These are phyloP conservation scores for Penicillium freii DNA, from an alignment of 2,329 filamentous ascomycete genomes.

Conservation along the genomic window DNA sequence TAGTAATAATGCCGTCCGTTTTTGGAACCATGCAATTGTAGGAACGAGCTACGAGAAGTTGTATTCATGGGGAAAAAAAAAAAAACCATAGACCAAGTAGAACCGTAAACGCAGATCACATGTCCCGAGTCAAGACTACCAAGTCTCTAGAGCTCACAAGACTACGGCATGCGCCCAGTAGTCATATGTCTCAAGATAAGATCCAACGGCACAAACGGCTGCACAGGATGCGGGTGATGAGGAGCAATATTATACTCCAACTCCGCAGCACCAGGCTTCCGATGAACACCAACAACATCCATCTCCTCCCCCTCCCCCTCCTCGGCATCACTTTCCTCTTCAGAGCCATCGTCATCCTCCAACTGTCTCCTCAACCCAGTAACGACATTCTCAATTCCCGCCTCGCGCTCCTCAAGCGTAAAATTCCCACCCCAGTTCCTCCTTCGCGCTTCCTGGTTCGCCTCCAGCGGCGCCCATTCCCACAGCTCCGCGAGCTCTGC, in stretches of 20 bases:
- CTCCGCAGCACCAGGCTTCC: conserved; percentile 31
- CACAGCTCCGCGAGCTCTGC: conserved; percentile 60
- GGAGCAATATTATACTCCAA: conserved; percentile 38
- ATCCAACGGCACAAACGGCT: conserved; percentile 43
- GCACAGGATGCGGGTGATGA: conserved; percentile 23
- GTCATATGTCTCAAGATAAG: conserved; percentile 53
- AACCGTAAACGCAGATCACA: background rate
- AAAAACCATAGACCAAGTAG: background rate
- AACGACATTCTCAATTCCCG: conserved; percentile 66
- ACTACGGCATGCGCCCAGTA: conserved; percentile 39
- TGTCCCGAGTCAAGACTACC: background rate
- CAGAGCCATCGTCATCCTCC: conserved; percentile 55
- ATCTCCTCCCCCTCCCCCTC: conserved; percentile 52
- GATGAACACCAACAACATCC: conserved; percentile 41
- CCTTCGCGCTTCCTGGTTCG: conserved; percentile 46
- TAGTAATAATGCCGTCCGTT: conserved; percentile 15
- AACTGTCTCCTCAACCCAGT: conserved; percentile 64
- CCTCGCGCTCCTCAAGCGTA: conserved; percentile 67
- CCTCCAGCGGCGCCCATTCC: conserved; percentile 54
- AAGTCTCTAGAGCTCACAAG: background rate
- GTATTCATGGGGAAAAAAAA: background rate
- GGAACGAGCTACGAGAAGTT: background rate
- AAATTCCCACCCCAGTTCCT: conserved; percentile 63
- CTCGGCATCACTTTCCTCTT: conserved; percentile 52
- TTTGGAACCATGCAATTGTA: conserved; percentile 7